Evolutionary conservation across 805 yeast species (phyloP).

Genomic region (Saturnispora dispora): DNA sequence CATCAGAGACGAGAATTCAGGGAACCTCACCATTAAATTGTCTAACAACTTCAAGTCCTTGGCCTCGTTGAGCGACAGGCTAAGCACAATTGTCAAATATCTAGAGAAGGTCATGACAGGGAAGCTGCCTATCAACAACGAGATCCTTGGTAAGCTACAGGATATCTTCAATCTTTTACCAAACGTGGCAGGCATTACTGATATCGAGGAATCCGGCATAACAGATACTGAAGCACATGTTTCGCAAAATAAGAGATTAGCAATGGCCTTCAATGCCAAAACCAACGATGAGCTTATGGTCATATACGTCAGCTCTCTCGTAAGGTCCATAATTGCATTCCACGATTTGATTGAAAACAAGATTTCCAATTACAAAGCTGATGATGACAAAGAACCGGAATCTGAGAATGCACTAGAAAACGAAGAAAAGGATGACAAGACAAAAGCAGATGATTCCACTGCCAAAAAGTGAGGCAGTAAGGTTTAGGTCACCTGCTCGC

Average conservation of each 20-base stretch:
- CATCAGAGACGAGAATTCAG: conserved; percentile 94
- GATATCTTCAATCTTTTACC: conserved; percentile 92
- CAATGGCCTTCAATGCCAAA: conserved; percentile 79
- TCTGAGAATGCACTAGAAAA: conserved; percentile 32
- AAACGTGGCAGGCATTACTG: conserved; percentile 40
- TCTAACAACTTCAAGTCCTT: conserved; percentile 86
- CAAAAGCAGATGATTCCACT: conserved; percentile 9
- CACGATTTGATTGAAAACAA: conserved; percentile 95
- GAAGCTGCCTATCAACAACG: conserved; percentile 79
- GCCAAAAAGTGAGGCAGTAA: background rate
- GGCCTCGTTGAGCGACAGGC: conserved; percentile 72
- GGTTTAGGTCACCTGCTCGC: background rate
- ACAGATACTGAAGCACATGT: conserved; percentile 11
- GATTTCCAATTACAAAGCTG: conserved; percentile 28
- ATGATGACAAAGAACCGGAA: conserved; percentile 21
- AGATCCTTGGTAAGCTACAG: conserved; percentile 84
- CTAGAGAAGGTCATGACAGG: conserved; percentile 63
- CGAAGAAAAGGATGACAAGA: conserved; percentile 15
- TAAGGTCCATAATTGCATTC: conserved; percentile 91
- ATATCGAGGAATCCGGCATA: conserved; percentile 1
- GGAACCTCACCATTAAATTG: conserved; percentile 75
- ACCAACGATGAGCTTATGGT: conserved; percentile 96
- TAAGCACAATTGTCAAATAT: conserved; percentile 69
- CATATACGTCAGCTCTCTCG: conserved; percentile 79
- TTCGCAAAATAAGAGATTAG: conserved; percentile 29